phyloP scores from a whole-genome alignment of 495 filamentous ascomycete genomes.

The Neurospora sublineolata region DNA sequence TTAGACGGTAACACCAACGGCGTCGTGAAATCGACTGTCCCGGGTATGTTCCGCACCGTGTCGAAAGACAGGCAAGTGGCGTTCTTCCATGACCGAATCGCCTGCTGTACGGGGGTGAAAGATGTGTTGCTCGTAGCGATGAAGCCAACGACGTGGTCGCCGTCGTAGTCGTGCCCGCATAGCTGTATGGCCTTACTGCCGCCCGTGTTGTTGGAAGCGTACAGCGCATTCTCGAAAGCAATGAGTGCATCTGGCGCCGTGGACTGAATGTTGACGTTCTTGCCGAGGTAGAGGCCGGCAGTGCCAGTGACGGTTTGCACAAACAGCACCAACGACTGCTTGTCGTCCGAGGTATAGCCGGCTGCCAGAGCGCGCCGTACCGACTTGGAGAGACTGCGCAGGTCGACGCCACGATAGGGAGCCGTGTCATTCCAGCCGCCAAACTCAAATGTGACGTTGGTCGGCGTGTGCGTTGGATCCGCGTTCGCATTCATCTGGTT shows the following conservation, averaged over 20 bases:
- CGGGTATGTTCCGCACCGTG: conserved; percentile 8
- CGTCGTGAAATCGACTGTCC: conserved; percentile 9
- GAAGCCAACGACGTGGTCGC: conserved; percentile 24
- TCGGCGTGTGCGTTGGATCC: neutral
- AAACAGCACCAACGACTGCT: conserved; percentile 6
- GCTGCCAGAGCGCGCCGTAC: neutral
- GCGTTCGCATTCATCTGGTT: neutral
- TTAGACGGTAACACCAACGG: neutral
- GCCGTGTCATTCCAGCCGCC: neutral
- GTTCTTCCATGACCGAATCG: conserved; percentile 23
- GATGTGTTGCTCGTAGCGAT: conserved; percentile 21
- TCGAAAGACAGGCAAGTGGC: conserved; percentile 20
- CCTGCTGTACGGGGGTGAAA: conserved; percentile 20
- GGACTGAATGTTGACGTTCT: conserved; percentile 17
- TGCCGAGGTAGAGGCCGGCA: conserved; percentile 7
- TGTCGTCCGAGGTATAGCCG: neutral
- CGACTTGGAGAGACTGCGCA: neutral
- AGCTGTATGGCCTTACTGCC: conserved; percentile 28
- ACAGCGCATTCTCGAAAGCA: neutral
- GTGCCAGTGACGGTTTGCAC: conserved; percentile 1
- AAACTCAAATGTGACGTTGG: neutral
- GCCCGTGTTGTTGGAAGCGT: conserved; percentile 2
- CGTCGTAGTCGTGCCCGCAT: conserved; percentile 15
- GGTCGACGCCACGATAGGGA: neutral
- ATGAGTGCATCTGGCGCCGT: neutral